These are phyloP conservation scores for Amanita subjunquillea DNA, from an alignment of 768 basidiomycete species.

Conservation along the genomic window DNA sequence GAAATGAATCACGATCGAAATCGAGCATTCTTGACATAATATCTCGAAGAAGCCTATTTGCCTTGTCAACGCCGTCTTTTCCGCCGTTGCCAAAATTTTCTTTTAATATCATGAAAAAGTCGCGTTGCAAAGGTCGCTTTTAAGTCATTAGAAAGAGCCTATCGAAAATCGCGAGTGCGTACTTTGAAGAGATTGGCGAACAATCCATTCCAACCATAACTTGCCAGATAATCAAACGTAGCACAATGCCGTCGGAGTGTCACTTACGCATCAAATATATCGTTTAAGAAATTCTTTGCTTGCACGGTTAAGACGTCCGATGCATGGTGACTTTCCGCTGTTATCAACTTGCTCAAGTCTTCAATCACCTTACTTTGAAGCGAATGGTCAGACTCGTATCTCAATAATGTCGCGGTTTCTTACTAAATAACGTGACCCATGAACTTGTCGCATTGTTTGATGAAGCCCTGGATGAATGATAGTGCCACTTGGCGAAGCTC, in stretches of 20 bases:
- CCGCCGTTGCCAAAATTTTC: constrained; percentile 31
- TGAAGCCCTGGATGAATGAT: constrained; percentile 49
- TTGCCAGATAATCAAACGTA: constrained; percentile 14
- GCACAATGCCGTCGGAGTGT: background rate
- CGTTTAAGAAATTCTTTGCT: constrained; percentile 43
- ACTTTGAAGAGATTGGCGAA: constrained; percentile 52
- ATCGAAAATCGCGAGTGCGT: constrained; percentile 5
- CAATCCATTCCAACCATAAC: constrained; percentile 49
- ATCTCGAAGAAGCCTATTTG: constrained; percentile 51
- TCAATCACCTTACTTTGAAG: constrained; percentile 1
- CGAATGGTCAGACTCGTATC: background rate
- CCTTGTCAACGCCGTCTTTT: constrained; percentile 19
- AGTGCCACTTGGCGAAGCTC: constrained; percentile 60
- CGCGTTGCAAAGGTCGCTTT: constrained; percentile 34
- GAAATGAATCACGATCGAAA: constrained; percentile 37
- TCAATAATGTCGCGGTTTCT: constrained; percentile 11
- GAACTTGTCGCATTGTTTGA: constrained; percentile 47
- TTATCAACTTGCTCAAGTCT: constrained; percentile 32
- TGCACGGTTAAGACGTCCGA: constrained; percentile 54
- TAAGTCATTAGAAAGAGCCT: background rate
- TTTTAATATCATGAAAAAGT: constrained; percentile 45
- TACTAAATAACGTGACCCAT: constrained; percentile 47
- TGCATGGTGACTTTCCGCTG: constrained; percentile 32
- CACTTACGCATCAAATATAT: constrained; percentile 35
- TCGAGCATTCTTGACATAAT: constrained; percentile 38